Evolutionary conservation across 352 stramenopile species (phyloP), one percentile per base, ranked within the genome.

Genomic region (Globisporangium sylvaticum): DNA sequence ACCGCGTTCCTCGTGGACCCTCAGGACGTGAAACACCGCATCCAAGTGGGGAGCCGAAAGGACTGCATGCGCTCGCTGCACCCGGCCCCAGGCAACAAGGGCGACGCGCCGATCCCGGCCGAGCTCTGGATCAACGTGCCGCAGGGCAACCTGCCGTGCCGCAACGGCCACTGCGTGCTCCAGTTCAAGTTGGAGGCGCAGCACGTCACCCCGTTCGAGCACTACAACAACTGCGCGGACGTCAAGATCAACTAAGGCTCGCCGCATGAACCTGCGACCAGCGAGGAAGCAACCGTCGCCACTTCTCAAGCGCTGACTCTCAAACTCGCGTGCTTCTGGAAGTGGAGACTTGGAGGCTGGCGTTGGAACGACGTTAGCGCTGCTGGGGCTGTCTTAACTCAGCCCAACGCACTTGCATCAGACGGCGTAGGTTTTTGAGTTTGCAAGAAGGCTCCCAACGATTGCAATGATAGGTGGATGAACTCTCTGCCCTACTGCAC

Each of bases 61-160:
- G 70, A 81, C 74, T 81, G 74, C 70, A 81, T 81, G 74, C 74
- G 74, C 5, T 81, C 74, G 34, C 56, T 81, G 55, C 69, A 77
- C 46, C 72, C 72, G 12, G 74, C 18, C 5, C 39, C 71, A 2
- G 74, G 72, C 4, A 70, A 50, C 48, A 79, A 79, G 42, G 72
- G 72, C 2, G 72, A 76, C 29, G 1, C 39, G 24, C 72, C 75
- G 1, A 79, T 79, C 56, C 61, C 66, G 6, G 72, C 72, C 8
- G 72, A 77, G 65, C 79, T 79, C 69, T 69, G 31, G 34, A 74
- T 82, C 63, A 58, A 71, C 6, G 71, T 78, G 29, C 75, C 72
- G 50, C 20, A 70, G 53, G 67, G 57, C 15, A 68, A 56, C 3
- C 57, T 78, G 25, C 72, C 72, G 15, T 82, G 56, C 56, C 31